A percentile compares a stretch with the other conserved stretches of the same genome.
These are phyloP conservation scores for Artemisia tridentata DNA, from an alignment of 129 eudicot species.

Conservation along the genomic window DNA sequence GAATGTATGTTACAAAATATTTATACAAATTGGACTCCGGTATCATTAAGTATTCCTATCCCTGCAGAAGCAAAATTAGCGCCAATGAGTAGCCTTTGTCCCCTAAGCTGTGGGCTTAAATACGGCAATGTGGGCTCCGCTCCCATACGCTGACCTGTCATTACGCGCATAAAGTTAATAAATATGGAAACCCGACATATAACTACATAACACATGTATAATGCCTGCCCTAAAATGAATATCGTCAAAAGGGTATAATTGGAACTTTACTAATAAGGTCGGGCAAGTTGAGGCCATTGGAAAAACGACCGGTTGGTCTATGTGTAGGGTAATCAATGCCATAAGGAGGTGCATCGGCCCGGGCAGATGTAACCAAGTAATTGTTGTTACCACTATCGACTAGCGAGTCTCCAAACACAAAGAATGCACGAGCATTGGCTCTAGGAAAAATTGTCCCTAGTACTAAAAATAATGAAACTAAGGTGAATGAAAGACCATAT, in stretches of 20 bases:
- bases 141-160: conserved; percentile 64
- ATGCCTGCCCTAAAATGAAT: background rate
- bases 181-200: background rate
- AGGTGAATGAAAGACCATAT: conserved; percentile 16
- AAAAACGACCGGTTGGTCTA: conserved; percentile 43
- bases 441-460: conserved; percentile 12
- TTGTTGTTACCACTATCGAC: conserved; percentile 45
- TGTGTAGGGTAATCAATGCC: conserved; percentile 48
- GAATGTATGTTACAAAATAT: conserved; percentile 6
- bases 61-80: conserved; percentile 97
- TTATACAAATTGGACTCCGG: conserved; percentile 73
- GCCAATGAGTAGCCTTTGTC: conserved; percentile 67
- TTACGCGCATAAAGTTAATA: background rate
- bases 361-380: conserved; percentile 38
- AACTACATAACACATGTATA: background rate
- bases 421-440: conserved; percentile 36
- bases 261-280: conserved; percentile 35
- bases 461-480: conserved; percentile 1
- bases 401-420: conserved; percentile 47
- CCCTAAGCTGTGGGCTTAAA: conserved; percentile 57
- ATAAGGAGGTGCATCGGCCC: conserved; percentile 41
- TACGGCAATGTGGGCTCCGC: conserved; percentile 72
- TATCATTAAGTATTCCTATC: conserved; percentile 88
- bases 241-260: background rate
- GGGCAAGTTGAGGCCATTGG: conserved; percentile 42